Conservation (phyloP, 1,139 yeast genomes). For the Yamadazyma mexicana region DNA sequence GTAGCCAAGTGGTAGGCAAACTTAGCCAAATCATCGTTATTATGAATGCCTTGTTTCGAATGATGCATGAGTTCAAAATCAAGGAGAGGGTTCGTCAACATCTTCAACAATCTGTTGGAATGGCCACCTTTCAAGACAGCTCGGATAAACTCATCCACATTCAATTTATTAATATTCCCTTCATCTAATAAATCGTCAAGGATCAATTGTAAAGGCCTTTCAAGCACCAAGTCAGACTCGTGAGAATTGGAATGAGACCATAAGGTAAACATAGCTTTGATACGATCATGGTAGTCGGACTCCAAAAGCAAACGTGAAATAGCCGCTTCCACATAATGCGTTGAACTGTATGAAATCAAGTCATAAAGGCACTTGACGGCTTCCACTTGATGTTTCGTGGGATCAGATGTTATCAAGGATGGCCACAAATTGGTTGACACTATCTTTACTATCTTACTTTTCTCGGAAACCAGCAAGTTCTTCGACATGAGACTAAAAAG, state of each 20-base stretch:
- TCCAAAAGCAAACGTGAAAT: constrained; percentile 47
- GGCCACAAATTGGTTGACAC: constrained; percentile 48
- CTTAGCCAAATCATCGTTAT: constrained; percentile 55
- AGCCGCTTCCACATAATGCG: constrained; percentile 59
- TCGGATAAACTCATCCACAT: constrained; percentile 59
- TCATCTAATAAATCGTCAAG: constrained; percentile 58
- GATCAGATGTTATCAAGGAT: constrained; percentile 43
- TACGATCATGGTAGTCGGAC: constrained; percentile 35
- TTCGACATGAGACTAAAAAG: constrained; percentile 40
- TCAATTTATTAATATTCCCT: constrained; percentile 40
- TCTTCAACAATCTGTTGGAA: constrained; percentile 57
- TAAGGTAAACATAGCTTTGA: constrained; percentile 51
- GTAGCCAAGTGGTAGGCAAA: constrained; percentile 59
- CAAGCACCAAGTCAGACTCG: constrained; percentile 49
- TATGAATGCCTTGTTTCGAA: constrained; percentile 14
- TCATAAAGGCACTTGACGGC: constrained; percentile 54
- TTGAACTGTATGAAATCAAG: constrained; percentile 35
- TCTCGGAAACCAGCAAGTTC: constrained; percentile 23
- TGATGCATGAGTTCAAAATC: constrained; percentile 33
- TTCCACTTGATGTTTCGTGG: constrained; percentile 59
- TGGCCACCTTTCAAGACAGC: constrained; percentile 54
- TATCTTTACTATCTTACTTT: constrained; percentile 21
- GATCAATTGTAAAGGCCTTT: constrained; percentile 66
- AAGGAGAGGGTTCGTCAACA: constrained; percentile 53
- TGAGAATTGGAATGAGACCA: constrained; percentile 59